Conservation (phyloP, 2,329 filamentous ascomycete genomes). For the Tympanopsis confertula region DNA sequence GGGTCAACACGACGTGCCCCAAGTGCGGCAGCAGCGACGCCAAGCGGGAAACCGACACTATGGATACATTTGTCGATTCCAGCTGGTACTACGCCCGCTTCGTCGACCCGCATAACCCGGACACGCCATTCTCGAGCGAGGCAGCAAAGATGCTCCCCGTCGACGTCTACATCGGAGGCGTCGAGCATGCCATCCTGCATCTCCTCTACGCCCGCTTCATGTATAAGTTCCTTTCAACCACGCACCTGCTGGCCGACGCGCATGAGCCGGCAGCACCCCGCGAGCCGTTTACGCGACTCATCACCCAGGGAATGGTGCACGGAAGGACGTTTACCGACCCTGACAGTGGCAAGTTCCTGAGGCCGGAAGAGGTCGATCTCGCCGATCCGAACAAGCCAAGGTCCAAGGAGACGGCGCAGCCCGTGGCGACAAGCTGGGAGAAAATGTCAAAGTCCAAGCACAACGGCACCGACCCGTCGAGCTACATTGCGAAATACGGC, state of each 20-base stretch:
- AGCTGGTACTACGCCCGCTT: constrained; percentile 58
- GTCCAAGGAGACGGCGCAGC: constrained; percentile 32
- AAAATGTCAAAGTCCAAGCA: constrained; percentile 65
- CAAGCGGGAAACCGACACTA: constrained; percentile 55
- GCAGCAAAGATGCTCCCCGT: constrained; percentile 39
- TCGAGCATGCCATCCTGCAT: constrained; percentile 58
- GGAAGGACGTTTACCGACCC: constrained; percentile 52
- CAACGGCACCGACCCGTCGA: constrained; percentile 51
- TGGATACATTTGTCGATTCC: constrained; percentile 62
- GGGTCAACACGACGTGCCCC: constrained; percentile 47
- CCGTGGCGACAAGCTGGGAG: constrained; percentile 42
- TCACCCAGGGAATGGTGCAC: constrained; percentile 59
- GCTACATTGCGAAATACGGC: constrained; percentile 43
- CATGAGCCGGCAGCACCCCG: constrained; percentile 8
- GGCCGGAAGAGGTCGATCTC: constrained; percentile 41
- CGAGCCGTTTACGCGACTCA: constrained; percentile 50
- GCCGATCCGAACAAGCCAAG: constrained; percentile 27
- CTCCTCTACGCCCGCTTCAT: constrained; percentile 59
- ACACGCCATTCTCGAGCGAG: constrained; percentile 34
- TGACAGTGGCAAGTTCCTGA: constrained; percentile 44
- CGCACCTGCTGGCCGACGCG: constrained; percentile 18
- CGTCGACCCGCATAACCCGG: constrained; percentile 36
- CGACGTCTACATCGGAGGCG: constrained; percentile 52
- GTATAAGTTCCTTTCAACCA: constrained; percentile 46
- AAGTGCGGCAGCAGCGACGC: constrained; percentile 45